Conservation (phyloP, 148 eudicot species). For the Bassia scoparia region DNA sequence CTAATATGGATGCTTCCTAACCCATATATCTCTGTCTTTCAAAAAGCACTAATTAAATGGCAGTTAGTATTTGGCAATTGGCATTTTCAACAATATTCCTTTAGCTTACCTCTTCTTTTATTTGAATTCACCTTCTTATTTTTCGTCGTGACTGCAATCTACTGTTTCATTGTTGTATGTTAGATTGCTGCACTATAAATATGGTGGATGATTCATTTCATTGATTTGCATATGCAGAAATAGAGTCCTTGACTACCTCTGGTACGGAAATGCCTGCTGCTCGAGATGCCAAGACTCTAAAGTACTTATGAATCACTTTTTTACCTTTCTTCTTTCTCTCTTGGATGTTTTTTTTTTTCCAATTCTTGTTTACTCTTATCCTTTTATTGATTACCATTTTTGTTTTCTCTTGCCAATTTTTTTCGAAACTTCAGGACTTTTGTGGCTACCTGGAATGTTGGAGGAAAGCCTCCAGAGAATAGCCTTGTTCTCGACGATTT, state of each 20-base stretch:
- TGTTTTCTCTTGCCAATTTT: background rate
- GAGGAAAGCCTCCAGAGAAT: conserved; percentile 52
- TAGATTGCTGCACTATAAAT: background rate
- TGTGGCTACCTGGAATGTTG: conserved; percentile 72
- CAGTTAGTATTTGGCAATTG: conserved; percentile 11
- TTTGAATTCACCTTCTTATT: background rate
- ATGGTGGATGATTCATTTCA: background rate
- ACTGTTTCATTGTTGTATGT: background rate
- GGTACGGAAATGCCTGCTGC: conserved; percentile 24
- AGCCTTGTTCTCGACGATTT: conserved; percentile 54
- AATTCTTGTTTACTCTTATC: background rate
- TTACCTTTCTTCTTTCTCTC: background rate
- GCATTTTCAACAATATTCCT: conserved; percentile 4
- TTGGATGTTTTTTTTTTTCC: background rate
- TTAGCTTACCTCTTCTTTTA: background rate
- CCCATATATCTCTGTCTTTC: conserved; percentile 11
- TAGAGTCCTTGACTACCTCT: conserved; percentile 22
- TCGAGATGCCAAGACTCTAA: conserved; percentile 38
- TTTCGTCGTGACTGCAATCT: background rate
- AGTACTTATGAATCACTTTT: conserved; percentile 32
- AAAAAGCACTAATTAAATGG: conserved; percentile 3
- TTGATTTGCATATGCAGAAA: conserved; percentile 25
- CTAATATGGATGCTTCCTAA: conserved; percentile 7
- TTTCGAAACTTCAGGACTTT: conserved; percentile 36
- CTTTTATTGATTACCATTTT: background rate